Base-by-base conservation (phyloP, 2,329 filamentous ascomycete genomes). In the Ophiostoma australiae region DNA sequence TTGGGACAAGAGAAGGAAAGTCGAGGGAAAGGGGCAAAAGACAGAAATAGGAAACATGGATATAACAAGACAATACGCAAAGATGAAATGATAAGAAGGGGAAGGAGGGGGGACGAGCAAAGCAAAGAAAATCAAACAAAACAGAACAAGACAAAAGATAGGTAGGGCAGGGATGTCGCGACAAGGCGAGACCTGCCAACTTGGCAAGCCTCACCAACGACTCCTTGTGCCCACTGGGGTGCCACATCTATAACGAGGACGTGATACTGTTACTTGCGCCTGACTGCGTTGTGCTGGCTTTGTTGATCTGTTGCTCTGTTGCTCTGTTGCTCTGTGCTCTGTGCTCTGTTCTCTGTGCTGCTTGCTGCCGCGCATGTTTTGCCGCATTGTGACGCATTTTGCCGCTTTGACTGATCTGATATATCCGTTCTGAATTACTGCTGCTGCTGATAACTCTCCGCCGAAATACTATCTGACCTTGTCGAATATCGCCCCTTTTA, bases 401-500 rank as follows among this genome's bases (percentile, higher is more conserved):
- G 35, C 52, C 35, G 67, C 68, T 65, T 27, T 58, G 67, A 70
- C 67, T 71, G 72, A 66, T 69, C 33, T 65, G 68, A 39, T 65
- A 37, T 66, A 39, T 66, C 63, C 63, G 63, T 65, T 70, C 63
- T 71, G 70, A 69, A 71, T 70, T 71, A 71, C 70, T 72, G 71
- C 69, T 73, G 69, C 70, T 70, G 70, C 68, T 70, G 70, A 70
- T 70, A 52, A 70, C 70, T 65, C 70, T 71, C 73, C 73, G 73
- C 72, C 72, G 73, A 39, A 63, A 66, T 72, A 70, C 73, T 74
- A 74, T 74, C 73, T 74, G 72, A 33, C 41, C 67, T 58, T 70
- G 55, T 69, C 41, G 72, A 69, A 72, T 58, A 70, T 69, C 71
- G 72, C 69, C 70, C 67, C 69, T 69, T 70, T 69, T 55, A 66